Base-by-base conservation (phyloP, 176 grass and related monocot species). In the Bonia amplexicaulis region DNA sequence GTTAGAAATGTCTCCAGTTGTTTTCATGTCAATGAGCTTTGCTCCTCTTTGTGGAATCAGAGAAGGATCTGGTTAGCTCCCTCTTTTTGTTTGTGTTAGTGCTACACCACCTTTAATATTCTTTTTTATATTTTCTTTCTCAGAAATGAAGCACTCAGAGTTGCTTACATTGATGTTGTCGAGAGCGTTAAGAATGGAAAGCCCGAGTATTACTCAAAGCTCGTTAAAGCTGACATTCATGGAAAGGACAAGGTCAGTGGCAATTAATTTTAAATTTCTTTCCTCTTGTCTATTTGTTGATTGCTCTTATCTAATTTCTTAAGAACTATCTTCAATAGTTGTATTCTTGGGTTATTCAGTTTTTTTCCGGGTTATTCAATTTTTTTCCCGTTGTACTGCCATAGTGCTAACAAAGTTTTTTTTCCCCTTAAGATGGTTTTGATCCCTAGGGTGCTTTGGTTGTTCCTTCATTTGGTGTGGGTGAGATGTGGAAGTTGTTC, bases 191-290 rank as follows among this genome's bases (percentile, higher is more conserved):
- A 93, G 79, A 64, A 94, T 68, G 92, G 95, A 81, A 94, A 88
- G 76, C 85, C 90, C 4, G 90, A 97, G 79, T 97, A 91, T 91
- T 93, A 94, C 51, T 97, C 92, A n/a, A 97, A 91, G 85, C 95
- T 97, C 77, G 95, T 94, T 48, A 97, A 97, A 93, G 90, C 92
- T 84, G 95, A 97, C 70, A 88, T 97, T 67, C 92, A 94, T 91
- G 90, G 95, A 62, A 97, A 93, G 22, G 95, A 94, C 62, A 97
- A 94, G 95, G 95, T 89, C 53, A 77, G 83, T 74, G 48, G 26
- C 51, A 12, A 60, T 45, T 72, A 63, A 6, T 35, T 86, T 61
- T 87, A 20, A 71, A 11, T 46, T 42, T 26, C 40, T 62, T 83
- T 61, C 54, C 40, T 63, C 46, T 60, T 61, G 41, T 47, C n/a